phyloP scores from a whole-genome alignment of 768 basidiomycete genomes.

The button mushroom (Agaricus bisporus) region DNA sequence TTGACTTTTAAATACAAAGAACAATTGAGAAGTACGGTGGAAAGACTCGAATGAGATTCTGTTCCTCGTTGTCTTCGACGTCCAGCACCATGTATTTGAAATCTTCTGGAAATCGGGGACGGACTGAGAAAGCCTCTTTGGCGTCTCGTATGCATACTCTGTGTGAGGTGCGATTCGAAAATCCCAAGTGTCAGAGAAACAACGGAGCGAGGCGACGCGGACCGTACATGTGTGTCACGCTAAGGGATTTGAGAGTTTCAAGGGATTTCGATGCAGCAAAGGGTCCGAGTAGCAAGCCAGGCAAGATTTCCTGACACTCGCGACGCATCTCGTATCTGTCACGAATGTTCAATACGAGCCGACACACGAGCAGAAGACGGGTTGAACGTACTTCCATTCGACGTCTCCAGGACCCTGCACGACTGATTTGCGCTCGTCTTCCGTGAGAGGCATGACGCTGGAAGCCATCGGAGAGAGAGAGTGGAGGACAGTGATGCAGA shows the following conservation, averaged over 20 bases:
- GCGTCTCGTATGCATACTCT: constrained; percentile 87
- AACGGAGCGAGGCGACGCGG: constrained; percentile 11
- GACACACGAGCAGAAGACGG: neutral
- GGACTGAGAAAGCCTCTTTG: constrained; percentile 87
- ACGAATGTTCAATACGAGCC: neutral
- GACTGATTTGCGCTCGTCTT: constrained; percentile 47
- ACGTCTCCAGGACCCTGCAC: constrained; percentile 78
- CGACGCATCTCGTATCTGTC: constrained; percentile 88
- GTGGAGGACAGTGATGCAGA: neutral
- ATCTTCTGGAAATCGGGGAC: constrained; percentile 74
- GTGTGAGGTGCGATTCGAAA: constrained; percentile 1
- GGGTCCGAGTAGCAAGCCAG: constrained; percentile 77
- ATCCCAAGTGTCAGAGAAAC: neutral
- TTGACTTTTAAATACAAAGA: neutral
- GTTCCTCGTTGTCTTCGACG: constrained; percentile 90
- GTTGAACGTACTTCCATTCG: constrained; percentile 68
- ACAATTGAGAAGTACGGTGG: constrained; percentile 51
- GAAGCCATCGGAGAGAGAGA: constrained; percentile 1
- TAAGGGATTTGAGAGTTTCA: constrained; percentile 54
- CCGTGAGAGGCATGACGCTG: constrained; percentile 17
- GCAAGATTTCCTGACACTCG: constrained; percentile 90
- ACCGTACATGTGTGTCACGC: constrained; percentile 76
- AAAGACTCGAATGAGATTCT: constrained; percentile 88
- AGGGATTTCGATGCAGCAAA: constrained; percentile 85
- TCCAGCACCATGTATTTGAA: constrained; percentile 79